These are phyloP conservation scores for Xylariaceae sp. DNA, from an alignment of 2,329 filamentous ascomycete species.

Conservation along the genomic window DNA sequence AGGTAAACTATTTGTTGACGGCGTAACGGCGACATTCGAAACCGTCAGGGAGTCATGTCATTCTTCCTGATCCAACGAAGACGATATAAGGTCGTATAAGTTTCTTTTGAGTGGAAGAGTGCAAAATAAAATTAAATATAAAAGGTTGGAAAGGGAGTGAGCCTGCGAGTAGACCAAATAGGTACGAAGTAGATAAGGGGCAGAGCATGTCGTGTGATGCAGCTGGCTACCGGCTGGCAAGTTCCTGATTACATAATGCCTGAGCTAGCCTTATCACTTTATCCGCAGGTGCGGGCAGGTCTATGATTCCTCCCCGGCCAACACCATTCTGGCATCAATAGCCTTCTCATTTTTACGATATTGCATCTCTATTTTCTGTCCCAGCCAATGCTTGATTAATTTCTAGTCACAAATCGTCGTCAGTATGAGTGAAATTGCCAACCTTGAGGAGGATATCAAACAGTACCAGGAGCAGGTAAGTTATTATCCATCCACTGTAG, in stretches of 20 bases:
- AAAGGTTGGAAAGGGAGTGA: too few species aligned
- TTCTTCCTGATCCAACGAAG: not conserved
- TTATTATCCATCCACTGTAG: not conserved
- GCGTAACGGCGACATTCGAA: constrained; percentile 69
- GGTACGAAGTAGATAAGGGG: not conserved
- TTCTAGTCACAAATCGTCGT: not conserved
- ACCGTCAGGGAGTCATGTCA: constrained; percentile 71
- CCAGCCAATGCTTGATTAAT: not conserved
- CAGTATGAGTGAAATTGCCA: constrained; percentile 47
- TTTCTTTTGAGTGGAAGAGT: too few species aligned
- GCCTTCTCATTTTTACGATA: not conserved
- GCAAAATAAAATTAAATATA: too few species aligned
- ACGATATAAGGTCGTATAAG: too few species aligned
- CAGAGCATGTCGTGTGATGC: not conserved
- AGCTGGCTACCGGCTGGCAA: not conserved
- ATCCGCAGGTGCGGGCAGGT: not conserved
- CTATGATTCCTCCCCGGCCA: not conserved
- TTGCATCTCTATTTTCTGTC: not conserved
- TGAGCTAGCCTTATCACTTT: not conserved
- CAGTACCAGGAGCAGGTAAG: constrained; percentile 61
- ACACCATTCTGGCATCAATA: not conserved
- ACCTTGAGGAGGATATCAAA: constrained; percentile 55
- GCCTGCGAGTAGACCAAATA: too few species aligned
- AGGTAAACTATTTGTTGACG: constrained; percentile 45
- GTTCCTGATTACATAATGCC: not conserved